Percentiles rank a stretch among this genome's conserved stretches.
These are phyloP conservation scores for Themeda triandra DNA, from an alignment of 176 grass and related monocot genomes.

Conservation along the genomic window DNA sequence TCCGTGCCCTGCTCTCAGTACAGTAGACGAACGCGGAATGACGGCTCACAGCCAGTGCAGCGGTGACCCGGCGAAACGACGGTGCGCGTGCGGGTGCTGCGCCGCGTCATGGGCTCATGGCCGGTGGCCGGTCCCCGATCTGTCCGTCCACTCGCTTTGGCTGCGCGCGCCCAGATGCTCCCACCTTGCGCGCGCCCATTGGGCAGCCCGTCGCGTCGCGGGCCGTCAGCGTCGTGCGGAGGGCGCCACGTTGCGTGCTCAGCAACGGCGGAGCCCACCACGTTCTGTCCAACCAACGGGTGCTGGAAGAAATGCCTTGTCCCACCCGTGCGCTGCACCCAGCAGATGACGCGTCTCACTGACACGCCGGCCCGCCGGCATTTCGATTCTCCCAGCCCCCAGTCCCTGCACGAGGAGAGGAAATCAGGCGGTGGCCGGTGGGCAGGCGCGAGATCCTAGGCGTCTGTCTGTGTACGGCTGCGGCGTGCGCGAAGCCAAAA, in stretches of 20 bases:
- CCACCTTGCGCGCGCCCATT: slow-evolving; percentile 41
- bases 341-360: accelerated
- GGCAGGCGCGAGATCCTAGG: not conserved
- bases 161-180: slow-evolving; percentile 10
- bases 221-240: slow-evolving; percentile 8
- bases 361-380: not conserved
- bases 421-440: not conserved
- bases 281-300: not conserved
- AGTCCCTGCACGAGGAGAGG: not conserved
- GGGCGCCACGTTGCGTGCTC: slow-evolving; percentile 57
- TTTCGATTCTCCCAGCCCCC: not conserved
- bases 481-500: slow-evolving; percentile 31
- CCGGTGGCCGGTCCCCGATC: slow-evolving; percentile 25
- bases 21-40: not conserved
- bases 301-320: not conserved
- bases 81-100: too few relatives aligned
- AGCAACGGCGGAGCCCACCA: slow-evolving; percentile 10
- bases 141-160: slow-evolving; percentile 11
- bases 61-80: too few relatives aligned
- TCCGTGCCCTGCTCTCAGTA: not conserved
- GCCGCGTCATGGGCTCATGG: too few relatives aligned
- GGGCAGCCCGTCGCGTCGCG: slow-evolving; percentile 39
- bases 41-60: not conserved
- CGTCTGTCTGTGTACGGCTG: not conserved
- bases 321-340: not conserved